A percentile compares a stretch with the other conserved stretches of the same genome.
Evolutionary conservation across 768 basidiomycete genomes (phyloP).

Genomic region (Rhodotorula graminis): DNA sequence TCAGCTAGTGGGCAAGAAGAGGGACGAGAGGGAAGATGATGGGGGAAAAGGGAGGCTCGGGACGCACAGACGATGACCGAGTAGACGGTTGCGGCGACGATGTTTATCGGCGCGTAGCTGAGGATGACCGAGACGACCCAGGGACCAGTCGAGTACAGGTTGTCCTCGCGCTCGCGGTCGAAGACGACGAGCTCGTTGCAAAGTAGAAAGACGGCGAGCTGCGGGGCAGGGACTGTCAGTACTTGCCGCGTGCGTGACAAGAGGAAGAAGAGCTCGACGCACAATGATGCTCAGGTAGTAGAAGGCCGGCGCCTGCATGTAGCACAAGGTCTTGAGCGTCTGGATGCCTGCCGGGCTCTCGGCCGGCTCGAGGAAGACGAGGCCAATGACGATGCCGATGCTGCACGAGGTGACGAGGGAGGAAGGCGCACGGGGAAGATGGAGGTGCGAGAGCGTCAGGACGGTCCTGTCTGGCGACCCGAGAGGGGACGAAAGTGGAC

Average conservation of each 20-base stretch:
- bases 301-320: neutral
- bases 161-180: slow-evolving; percentile 52
- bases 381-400: slow-evolving; percentile 47
- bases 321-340: slow-evolving; percentile 44
- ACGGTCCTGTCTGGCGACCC: no score
- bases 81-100: slow-evolving; percentile 46
- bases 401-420: slow-evolving; percentile 24
- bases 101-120: slow-evolving; percentile 49
- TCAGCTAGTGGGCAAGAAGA: neutral
- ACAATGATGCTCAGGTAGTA: neutral
- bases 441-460: neutral
- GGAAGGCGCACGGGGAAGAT: slow-evolving; percentile 38
- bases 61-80: slow-evolving; percentile 40
- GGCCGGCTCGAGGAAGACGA: slow-evolving; percentile 47
- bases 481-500: slow-evolving; percentile 46
- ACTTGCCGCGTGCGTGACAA: no score
- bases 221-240: no score
- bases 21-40: no score
- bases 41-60: no score
- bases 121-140: slow-evolving; percentile 50
- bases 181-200: slow-evolving; percentile 51
- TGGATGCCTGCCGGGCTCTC: slow-evolving; percentile 48
- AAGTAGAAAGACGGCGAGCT: slow-evolving; percentile 47
- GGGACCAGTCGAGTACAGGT: slow-evolving; percentile 46
- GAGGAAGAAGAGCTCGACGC: no score